Percentiles rank a stretch among this genome's conserved stretches.
These are phyloP conservation scores for Lactarius vividus DNA, from an alignment of 768 basidiomycete species.

Conservation along the genomic window DNA sequence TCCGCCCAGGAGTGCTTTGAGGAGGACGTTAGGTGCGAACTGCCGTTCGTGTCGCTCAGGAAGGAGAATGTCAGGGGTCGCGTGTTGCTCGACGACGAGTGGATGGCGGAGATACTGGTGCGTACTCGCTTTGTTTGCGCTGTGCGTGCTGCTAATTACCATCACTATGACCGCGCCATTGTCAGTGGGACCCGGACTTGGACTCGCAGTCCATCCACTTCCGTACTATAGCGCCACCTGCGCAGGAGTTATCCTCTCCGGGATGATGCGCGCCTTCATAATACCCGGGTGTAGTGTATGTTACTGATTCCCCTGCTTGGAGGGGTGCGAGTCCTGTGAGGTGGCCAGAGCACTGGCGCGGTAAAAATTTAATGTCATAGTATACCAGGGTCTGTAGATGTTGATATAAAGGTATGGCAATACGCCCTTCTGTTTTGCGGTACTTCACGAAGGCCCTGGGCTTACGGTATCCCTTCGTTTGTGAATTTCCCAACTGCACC, in stretches of 20 bases:
- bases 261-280: too few relatives aligned
- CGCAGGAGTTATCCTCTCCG: neutral
- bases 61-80: conserved; percentile 15
- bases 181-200: conserved; percentile 7
- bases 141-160: neutral
- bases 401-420: neutral
- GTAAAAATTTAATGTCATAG: neutral
- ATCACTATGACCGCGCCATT: neutral
- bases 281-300: neutral
- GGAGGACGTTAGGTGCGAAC: conserved; percentile 18
- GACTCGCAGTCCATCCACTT: conserved; percentile 1
- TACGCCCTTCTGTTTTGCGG: too few relatives aligned
- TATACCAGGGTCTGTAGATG: neutral
- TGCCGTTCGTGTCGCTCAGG: conserved; percentile 17
- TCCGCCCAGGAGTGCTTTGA: conserved; percentile 20
- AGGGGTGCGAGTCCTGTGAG: neutral
- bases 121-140: neutral
- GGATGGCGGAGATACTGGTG: conserved; percentile 22
- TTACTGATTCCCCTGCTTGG: neutral
- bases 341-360: neutral
- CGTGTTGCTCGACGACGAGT: conserved; percentile 20
- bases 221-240: conserved; percentile 1
- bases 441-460: neutral
- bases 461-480: too few relatives aligned
- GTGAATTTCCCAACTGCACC: too few relatives aligned